Percentiles rank a stretch among this genome's conserved stretches.
phyloP scores from a whole-genome alignment of 2,329 filamentous ascomycete genomes.

The Fonsecaea erecta region DNA sequence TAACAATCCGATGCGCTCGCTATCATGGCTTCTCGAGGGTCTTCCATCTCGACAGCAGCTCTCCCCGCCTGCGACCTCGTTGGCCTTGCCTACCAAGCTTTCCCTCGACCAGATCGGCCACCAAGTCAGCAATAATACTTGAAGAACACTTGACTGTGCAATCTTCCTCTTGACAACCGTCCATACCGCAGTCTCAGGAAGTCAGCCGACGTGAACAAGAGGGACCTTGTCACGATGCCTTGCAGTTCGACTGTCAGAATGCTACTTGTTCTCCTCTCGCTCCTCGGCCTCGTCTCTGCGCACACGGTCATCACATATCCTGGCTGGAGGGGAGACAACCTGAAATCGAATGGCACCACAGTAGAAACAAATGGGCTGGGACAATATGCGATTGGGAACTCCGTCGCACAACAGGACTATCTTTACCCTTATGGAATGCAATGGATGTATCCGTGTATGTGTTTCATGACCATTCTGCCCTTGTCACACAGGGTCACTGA shows the following conservation, averaged over 20 bases:
- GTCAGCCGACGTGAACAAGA: neutral
- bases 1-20: conserved; percentile 17
- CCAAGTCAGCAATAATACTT: conserved; percentile 7
- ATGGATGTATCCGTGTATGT: conserved; percentile 92
- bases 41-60: conserved; percentile 18
- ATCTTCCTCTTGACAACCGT: conserved; percentile 17
- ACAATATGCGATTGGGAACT: conserved; percentile 41
- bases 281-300: conserved; percentile 49
- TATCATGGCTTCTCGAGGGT: conserved; percentile 8
- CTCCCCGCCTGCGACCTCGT: conserved; percentile 22
- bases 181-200: neutral
- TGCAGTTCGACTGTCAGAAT: conserved; percentile 22
- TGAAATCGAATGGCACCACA: conserved; percentile 72
- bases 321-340: conserved; percentile 84
- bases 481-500: conserved; percentile 10
- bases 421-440: conserved; percentile 86
- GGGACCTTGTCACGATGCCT: conserved; percentile 24
- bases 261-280: conserved; percentile 41
- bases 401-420: conserved; percentile 48
- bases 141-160: conserved; percentile 30
- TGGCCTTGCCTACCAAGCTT: conserved; percentile 18
- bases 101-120: conserved; percentile 8
- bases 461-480: conserved; percentile 8
- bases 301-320: conserved; percentile 87
- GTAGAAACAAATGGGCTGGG: conserved; percentile 54